Percentiles rank a stretch among this genome's conserved stretches.
Evolutionary conservation across 176 grass and related monocot genomes (phyloP).

Genomic region (Canna indica): DNA sequence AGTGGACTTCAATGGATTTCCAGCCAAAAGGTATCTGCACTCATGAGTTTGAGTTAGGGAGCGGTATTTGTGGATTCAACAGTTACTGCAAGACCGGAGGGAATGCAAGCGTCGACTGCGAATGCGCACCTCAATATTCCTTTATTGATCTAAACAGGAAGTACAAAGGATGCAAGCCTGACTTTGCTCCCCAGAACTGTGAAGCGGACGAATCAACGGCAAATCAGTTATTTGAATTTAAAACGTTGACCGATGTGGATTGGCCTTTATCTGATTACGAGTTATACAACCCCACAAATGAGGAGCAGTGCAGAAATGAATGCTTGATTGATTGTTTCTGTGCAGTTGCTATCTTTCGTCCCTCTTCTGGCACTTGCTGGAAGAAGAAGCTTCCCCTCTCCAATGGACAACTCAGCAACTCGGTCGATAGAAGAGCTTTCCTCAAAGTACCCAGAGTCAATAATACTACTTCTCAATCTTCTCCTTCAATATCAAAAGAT

Average conservation of each 20-base stretch:
- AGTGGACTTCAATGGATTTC: slow-evolving; percentile 21
- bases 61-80: slow-evolving; percentile 26
- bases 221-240: slow-evolving; percentile 18
- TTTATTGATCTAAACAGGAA: slow-evolving; percentile 29
- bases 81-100: slow-evolving; percentile 19
- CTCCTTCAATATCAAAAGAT: neutral
- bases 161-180: slow-evolving; percentile 33
- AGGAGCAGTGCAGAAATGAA: neutral
- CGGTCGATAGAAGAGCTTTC: neutral
- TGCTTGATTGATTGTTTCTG: slow-evolving; percentile 8
- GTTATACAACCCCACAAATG: neutral
- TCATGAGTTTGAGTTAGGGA: neutral
- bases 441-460: neutral
- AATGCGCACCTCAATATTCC: slow-evolving; percentile 27
- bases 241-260: neutral
- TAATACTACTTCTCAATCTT: neutral
- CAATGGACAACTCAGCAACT: neutral
- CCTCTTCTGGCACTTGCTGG: neutral
- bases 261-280: neutral
- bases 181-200: slow-evolving; percentile 39
- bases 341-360: neutral
- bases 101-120: slow-evolving; percentile 15
- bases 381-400: slow-evolving; percentile 12
- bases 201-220: slow-evolving; percentile 22
- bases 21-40: slow-evolving; percentile 24